These are phyloP conservation scores for Chaetomium tenue DNA, from an alignment of 495 filamentous ascomycete genomes.

Conservation along the genomic window DNA sequence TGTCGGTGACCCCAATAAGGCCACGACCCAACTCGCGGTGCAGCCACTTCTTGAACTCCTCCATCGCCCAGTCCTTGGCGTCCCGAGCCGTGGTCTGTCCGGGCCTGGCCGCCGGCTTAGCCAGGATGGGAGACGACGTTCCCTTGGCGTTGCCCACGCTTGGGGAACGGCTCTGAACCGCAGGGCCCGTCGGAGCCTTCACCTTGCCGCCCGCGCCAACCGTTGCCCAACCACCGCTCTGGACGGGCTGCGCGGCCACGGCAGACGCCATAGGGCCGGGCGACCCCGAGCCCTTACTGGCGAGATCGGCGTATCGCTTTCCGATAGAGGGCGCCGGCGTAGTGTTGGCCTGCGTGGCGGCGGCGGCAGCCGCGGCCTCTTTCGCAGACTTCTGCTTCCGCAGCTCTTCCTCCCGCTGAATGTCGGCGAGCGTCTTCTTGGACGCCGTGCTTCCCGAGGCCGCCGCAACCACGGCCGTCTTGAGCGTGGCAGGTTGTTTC, in stretches of 20 bases:
- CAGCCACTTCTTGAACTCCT: slow-evolving; percentile 94
- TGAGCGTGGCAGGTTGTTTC: slow-evolving; percentile 56
- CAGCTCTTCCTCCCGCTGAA: slow-evolving; percentile 92
- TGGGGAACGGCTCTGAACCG: slow-evolving; percentile 55
- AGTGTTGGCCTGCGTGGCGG: slow-evolving; percentile 43
- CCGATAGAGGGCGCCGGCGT: slow-evolving; percentile 54
- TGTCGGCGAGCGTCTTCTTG: slow-evolving; percentile 93
- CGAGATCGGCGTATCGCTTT: slow-evolving; percentile 95
- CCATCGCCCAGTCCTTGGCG: slow-evolving; percentile 57
- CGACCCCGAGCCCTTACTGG: slow-evolving; percentile 60
- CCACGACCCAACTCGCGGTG: slow-evolving; percentile 64
- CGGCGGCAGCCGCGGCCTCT: slow-evolving; percentile 38
- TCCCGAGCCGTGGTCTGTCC: slow-evolving; percentile 42
- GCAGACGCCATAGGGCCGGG: slow-evolving; percentile 20
- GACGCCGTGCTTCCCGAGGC: slow-evolving; percentile 46
- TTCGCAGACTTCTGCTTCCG: slow-evolving; percentile 75
- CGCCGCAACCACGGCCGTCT: slow-evolving; percentile 30
- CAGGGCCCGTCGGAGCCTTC: slow-evolving; percentile 65
- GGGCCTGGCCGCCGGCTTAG: slow-evolving; percentile 42
- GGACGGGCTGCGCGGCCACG: slow-evolving; percentile 27
- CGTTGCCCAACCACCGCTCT: slow-evolving; percentile 80
- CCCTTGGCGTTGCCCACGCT: slow-evolving; percentile 49
- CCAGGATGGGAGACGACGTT: slow-evolving; percentile 20
- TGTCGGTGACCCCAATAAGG: slow-evolving; percentile 46
- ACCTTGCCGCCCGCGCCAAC: slow-evolving; percentile 93